Percentiles rank a stretch among this genome's conserved stretches.
phyloP scores from a whole-genome alignment of 2,329 filamentous ascomycete species.

The Cercospora brassicicola region DNA sequence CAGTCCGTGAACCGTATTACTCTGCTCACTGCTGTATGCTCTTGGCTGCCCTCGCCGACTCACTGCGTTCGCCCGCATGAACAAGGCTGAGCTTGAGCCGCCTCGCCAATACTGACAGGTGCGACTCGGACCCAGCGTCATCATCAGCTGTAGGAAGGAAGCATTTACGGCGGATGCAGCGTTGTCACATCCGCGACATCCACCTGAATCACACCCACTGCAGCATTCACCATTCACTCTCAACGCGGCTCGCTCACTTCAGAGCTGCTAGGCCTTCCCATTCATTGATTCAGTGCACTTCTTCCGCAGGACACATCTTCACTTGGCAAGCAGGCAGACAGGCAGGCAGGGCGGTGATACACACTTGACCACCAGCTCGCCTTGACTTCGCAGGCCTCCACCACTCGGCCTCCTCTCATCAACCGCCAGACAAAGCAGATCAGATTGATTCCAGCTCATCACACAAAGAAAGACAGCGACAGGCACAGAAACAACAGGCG shows the following conservation, averaged over 20 bases:
- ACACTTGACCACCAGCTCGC: background rate
- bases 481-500: background rate
- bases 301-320: background rate
- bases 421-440: background rate
- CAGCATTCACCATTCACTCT: background rate
- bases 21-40: background rate
- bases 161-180: background rate
- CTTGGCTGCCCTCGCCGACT: too few species aligned
- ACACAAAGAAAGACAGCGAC: background rate
- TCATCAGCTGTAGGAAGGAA: background rate
- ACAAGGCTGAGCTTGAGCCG: background rate
- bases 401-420: background rate
- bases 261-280: background rate
- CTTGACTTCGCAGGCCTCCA: background rate
- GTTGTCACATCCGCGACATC: background rate
- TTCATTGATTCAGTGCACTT: background rate
- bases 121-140: background rate
- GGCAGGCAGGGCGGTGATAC: background rate
- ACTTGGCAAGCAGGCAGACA: background rate
- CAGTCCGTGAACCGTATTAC: background rate
- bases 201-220: background rate
- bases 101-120: background rate
- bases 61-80: background rate
- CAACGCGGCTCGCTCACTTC: background rate
- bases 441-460: background rate